Evolutionary conservation across 768 basidiomycete species (phyloP), one percentile per base, ranked within the genome.

Genomic region (Cystobasidium onofrii): DNA sequence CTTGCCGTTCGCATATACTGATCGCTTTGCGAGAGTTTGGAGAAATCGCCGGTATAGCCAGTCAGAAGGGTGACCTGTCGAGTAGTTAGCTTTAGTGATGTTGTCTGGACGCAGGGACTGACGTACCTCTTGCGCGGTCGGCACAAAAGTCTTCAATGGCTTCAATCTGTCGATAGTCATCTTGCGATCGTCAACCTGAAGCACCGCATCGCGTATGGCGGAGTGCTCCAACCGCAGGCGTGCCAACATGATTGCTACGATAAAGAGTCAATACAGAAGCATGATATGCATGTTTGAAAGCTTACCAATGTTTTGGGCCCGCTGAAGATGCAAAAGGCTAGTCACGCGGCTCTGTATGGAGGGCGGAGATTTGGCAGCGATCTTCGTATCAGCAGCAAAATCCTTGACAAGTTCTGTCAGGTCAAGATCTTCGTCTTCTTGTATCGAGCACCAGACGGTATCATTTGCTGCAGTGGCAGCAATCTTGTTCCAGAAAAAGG

Each of bases 401-500:
- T 87, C 88, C 0, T 86, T 83, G 75, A 89, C 89, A 33, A 97
- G 82, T 78, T 92, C 92, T 1, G 84, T 83, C 76, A 92, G 79
- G 69, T 87, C 84, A 55, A 92, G 83, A 0, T 85, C 75, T 15
- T 44, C 46, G 0, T 79, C n/a, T 1, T 81, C 29, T 12, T 23
- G 77, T 12, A 86, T 74, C 33, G 90, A 88, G 64, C 83, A 84
- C 91, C 91, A 97, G 12, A 97, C 84, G 0, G 89, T 89, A 7
- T 84, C 77, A 1, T 76, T 75, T 2, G 85, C 76, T 4, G 82
- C 78, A 7, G 83, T 76, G 15, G 79, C 80, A n/a, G 84, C 82
- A 3, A 93, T 75, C 77, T 95, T 94, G 76, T 87, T 89, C 92
- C 93, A 95, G 80, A 92, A 92, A 83, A 96, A 92, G 1, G 93